Evolutionary conservation across 805 yeast species (phyloP).

Genomic region (Starmerella ratchasimensis): DNA sequence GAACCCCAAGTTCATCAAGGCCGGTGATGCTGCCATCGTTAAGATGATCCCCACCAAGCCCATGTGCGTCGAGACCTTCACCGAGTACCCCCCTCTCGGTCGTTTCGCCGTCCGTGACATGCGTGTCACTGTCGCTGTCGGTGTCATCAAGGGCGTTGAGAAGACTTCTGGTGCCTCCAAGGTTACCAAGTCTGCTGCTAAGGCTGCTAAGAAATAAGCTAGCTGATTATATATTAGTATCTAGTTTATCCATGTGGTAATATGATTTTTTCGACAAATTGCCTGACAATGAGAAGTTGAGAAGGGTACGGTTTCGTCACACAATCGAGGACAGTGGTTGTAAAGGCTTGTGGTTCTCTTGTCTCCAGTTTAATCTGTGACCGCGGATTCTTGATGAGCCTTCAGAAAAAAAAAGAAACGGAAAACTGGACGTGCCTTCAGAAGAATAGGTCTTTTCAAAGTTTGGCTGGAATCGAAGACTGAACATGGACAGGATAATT

Average conservation of each 20-base stretch:
- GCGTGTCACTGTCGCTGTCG: slow-evolving; percentile 99
- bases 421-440: too few species aligned
- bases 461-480: too few species aligned
- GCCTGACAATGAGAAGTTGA: too few species aligned
- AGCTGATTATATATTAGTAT: slow-evolving; percentile 6
- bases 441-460: too few species aligned
- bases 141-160: slow-evolving; percentile 93
- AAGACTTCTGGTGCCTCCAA: slow-evolving; percentile 78
- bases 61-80: slow-evolving; percentile 88
- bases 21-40: slow-evolving; percentile 94
- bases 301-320: too few species aligned
- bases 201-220: slow-evolving; percentile 62
- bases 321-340: too few species aligned
- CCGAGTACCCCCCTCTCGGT: slow-evolving; percentile 93
- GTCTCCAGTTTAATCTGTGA: too few species aligned
- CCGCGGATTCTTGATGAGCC: too few species aligned
- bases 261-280: background rate
- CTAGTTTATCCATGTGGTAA: background rate
- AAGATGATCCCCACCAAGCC: slow-evolving; percentile 80
- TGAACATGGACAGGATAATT: too few species aligned
- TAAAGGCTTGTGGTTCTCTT: too few species aligned
- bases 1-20: slow-evolving; percentile 82
- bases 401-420: too few species aligned
- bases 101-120: slow-evolving; percentile 98
- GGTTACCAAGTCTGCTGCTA: slow-evolving; percentile 92